phyloP scores from a whole-genome alignment of 2,329 filamentous ascomycete species.

The Colletotrichum eleusines region DNA sequence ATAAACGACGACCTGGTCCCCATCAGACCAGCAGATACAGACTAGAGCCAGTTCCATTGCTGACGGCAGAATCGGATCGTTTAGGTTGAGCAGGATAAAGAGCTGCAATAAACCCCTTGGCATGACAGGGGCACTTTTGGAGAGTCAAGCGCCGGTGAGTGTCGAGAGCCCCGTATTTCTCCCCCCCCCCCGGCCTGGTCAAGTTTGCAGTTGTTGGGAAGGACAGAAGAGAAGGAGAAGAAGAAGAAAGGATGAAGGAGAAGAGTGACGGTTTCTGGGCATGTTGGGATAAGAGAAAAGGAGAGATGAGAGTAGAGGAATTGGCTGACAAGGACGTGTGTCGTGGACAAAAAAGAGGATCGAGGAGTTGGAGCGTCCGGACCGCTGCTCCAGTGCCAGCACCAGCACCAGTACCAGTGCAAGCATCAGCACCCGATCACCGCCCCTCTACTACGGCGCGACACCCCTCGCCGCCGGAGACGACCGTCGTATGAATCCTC shows the following conservation, averaged over 20 bases:
- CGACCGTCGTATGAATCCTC: slow-evolving; percentile 58
- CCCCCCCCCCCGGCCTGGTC: background rate
- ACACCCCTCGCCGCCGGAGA: slow-evolving; percentile 54
- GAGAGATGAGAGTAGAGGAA: background rate
- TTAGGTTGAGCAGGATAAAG: slow-evolving; percentile 43
- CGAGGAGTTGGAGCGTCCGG: slow-evolving; percentile 38
- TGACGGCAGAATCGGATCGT: slow-evolving; percentile 43
- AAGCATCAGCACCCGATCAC: slow-evolving; percentile 47
- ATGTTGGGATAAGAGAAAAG: background rate
- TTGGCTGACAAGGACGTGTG: slow-evolving; percentile 29
- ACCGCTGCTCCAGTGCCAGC: slow-evolving; percentile 36
- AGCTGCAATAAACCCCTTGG: slow-evolving; percentile 44
- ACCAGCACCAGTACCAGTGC: slow-evolving; percentile 40
- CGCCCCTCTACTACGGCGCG: slow-evolving; percentile 47
- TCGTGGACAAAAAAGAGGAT: slow-evolving; percentile 35
- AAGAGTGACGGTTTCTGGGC: background rate
- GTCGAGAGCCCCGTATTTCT: slow-evolving; percentile 1
- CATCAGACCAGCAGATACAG: slow-evolving; percentile 7
- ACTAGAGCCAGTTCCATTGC: slow-evolving; percentile 37
- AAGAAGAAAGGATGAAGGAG: background rate
- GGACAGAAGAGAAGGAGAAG: background rate
- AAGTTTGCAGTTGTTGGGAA: background rate
- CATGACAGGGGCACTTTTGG: slow-evolving; percentile 48
- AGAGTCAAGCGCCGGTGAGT: slow-evolving; percentile 42
- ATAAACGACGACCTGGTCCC: slow-evolving; percentile 12